phyloP scores from a whole-genome alignment of 108 stramenopile genomes.

The Skeletonema menzelii region DNA sequence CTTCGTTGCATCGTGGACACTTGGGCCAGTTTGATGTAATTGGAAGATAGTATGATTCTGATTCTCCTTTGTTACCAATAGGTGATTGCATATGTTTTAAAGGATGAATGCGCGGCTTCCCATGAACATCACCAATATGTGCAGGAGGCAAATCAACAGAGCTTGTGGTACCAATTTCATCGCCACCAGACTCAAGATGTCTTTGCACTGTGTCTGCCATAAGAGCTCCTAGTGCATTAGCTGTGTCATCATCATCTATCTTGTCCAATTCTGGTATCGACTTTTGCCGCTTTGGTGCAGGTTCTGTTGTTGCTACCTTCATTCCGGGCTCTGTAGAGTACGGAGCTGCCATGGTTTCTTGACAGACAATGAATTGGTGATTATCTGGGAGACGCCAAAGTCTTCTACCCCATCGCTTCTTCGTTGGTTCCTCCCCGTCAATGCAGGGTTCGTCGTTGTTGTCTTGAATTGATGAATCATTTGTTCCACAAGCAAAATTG shows the following conservation, averaged over 20 bases:
- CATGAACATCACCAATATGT: conserved; percentile 38
- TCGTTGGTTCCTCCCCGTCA: neutral
- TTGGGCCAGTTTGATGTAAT: conserved; percentile 33
- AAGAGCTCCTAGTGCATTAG: neutral
- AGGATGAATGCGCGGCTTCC: conserved; percentile 11
- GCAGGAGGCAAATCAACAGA: conserved; percentile 1
- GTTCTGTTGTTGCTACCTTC: neutral
- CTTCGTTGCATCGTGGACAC: conserved; percentile 34
- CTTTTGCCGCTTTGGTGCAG: conserved; percentile 13
- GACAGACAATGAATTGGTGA: conserved; percentile 19
- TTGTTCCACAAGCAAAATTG: conserved; percentile 20
- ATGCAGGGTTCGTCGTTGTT: neutral
- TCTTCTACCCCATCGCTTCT: conserved; percentile 18
- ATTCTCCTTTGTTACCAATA: neutral
- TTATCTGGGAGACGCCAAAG: conserved; percentile 30
- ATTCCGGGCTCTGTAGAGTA: neutral
- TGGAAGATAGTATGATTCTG: conserved; percentile 14
- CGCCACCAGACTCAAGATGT: neutral
- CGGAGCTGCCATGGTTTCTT: conserved; percentile 24
- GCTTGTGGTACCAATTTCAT: neutral
- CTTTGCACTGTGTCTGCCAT: conserved; percentile 6
- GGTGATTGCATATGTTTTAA: conserved; percentile 19
- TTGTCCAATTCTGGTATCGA: neutral
- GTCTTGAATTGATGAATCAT: neutral
- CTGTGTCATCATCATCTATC: conserved; percentile 5